Base-by-base conservation (phyloP, 1,284 basidiomycete species). In the Farysia itapuensis region DNA sequence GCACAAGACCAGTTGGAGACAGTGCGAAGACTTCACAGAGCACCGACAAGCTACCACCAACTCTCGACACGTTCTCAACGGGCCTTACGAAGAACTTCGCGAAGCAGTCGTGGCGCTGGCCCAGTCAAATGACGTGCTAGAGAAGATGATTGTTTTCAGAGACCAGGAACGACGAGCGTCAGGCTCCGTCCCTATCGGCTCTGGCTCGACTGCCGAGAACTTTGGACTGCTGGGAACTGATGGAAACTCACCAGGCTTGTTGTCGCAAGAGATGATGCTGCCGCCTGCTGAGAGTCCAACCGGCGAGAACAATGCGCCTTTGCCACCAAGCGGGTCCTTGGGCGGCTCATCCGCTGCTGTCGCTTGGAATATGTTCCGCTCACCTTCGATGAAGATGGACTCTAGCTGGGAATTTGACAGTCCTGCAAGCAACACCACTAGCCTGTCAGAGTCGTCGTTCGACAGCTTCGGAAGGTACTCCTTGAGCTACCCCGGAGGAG, bases 21-120 rank as follows among this genome's bases (percentile, higher is more conserved):
- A 72, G 31, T 68, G 65, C 45, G 63, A 64, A 15, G 70, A 72
- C 24, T 72, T 72, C 20, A 72, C 70, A n/a, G 65, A 72, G 29
- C 60, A 49, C 29, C 53, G 47, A 20, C 67, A 70, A 39, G 70
- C 64, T 1, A 70, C 64, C 37, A 41, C 40, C 2, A 46, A 57
- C 34, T 48, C 50, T 22, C 32, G 39, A 8, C 70, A 72, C 44
- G 22, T 63, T 4, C 42, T 72, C 38, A 59, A 57, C 36, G 70
- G 70, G 4, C 70, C 70, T 2, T 70, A 67, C 42, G 39, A 56
- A 12, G 53, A 64, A 45, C 50, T 72, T 1, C 34, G 64, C 5
- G 34, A 41, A n/a, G 67, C 69, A 0, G 50, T 70, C 6, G 34
- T 56, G 25, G 49, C 44, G 18, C 37, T 70, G 1, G 41, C 48